Base-by-base conservation (phyloP, 2,329 filamentous ascomycete species). In the Neonectria sp. region DNA sequence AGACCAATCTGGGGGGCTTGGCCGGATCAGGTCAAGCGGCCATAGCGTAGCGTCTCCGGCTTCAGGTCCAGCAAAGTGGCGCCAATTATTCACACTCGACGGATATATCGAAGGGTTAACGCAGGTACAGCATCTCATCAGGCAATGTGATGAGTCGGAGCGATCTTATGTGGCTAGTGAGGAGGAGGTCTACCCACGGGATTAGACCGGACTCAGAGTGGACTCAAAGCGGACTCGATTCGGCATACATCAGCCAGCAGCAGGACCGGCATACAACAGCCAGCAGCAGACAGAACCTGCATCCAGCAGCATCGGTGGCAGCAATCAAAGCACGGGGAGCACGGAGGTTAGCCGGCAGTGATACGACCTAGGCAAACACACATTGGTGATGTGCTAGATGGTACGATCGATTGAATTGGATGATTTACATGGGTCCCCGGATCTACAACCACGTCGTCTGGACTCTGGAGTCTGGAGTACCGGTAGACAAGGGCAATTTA, bases 361-460 rank as follows among this genome's bases (percentile, higher is more conserved):
- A 59, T 63, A 57, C 55, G 68, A 67, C 68, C 64, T 58, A 33
- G 62, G 49, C 59, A 60, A 63, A 27, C 51, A 61, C 55, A 66
- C 60, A 67, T 49, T 29, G 40, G 51, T 67, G 53, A 59, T 63
- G 55, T 37, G 7, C 51, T 21, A 66, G 52, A 71, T 73, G 69
- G 59, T 65, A 73, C 62, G 67, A 69, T 71, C 65, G 71, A 66
- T 68, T 68, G 55, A 73, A 68, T 67, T 65, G 61, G 65, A 37
- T 69, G 35, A 68, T 67, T 69, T 56, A 40, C 71, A 76, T 68
- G 68, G 73, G 66, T 68, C 72, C 68, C 74, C 68, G 60, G 68
- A 71, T 74, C 70, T 71, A 68, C 69, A 60, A 61, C 62, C 21
- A 65, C 59, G 52, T 51, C 43, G 51, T 63, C 64, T 55, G 33